Evolutionary conservation across 1,139 yeast species (phyloP), one percentile per base, ranked within the genome.

Genomic region (Geotrichum bryndzae): DNA sequence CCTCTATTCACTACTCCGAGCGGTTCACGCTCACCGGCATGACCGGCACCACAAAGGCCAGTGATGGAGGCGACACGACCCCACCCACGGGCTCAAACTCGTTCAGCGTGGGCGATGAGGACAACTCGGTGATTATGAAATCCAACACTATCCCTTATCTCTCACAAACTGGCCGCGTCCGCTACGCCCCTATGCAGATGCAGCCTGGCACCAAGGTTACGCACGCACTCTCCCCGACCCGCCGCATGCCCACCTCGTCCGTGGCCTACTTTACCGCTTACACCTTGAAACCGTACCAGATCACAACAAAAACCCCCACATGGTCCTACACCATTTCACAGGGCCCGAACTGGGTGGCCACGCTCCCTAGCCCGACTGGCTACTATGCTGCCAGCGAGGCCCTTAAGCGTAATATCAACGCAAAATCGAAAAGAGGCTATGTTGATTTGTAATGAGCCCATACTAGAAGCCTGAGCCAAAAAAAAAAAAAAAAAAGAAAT

Each of bases 141-240:
- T 79, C 83, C 0, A 78, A 79, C 65, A 69, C 79, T 56, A 80
- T 89, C 8, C 80, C 91, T 3, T 91, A 90, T 74, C 82, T 91
- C 1, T 65, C 70, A 64, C 97, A 91, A 77, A 87, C 96, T 0
- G 96, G 96, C 50, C 74, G 67, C 57, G 82, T 87, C 1, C 80
- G 90, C 72, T 89, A 77, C 74, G 97, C 97, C 0, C 96, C 97
- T 58, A 90, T 91, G 96, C 97, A 90, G 76, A 74, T 79, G 63
- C 96, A 90, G 76, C 97, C 97, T 7, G 88, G 86, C 3, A 72
- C 88, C 1, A 79, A 75, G 8, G 84, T 90, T 15, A 87, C 96
- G 33, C 56, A 62, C 53, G 18, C 63, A 4, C 60, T 68, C 53
- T 60, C 66, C 18, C 66, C 71, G 10, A 62, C 65, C 15, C 59